A percentile compares a stretch with the other conserved stretches of the same genome.
Evolutionary conservation across 306 rosid species (phyloP).

Genomic region (Ormosia semicastrata): DNA sequence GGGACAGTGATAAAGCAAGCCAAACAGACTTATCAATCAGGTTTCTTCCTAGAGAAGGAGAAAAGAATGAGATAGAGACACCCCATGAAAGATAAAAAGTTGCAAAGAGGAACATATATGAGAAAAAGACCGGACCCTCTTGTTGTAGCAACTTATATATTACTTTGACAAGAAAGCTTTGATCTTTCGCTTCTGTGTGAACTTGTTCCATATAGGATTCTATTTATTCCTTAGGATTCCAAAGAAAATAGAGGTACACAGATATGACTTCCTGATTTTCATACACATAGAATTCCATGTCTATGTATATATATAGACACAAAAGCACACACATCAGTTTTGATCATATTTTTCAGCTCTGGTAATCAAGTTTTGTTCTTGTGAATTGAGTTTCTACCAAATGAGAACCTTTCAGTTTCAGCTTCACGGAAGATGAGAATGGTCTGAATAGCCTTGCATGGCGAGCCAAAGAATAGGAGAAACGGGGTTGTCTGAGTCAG

Average conservation of each 20-base stretch:
- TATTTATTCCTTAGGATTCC: constrained; percentile 25
- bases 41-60: constrained; percentile 54
- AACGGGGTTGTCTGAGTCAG: constrained; percentile 76
- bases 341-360: constrained; percentile 29
- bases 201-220: constrained; percentile 37
- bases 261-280: constrained; percentile 18
- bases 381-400: constrained; percentile 22
- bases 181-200: constrained; percentile 40
- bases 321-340: constrained; percentile 8
- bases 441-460: constrained; percentile 62
- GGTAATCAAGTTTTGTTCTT: constrained; percentile 19
- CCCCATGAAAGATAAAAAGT: constrained; percentile 35
- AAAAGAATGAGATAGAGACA: constrained; percentile 43
- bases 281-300: not conserved
- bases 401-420: constrained; percentile 38
- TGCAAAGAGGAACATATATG: constrained; percentile 34
- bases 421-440: constrained; percentile 45
- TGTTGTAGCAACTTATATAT: constrained; percentile 31
- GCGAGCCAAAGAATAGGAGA: constrained; percentile 73
- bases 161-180: constrained; percentile 60
- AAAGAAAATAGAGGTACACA: constrained; percentile 40
- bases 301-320: not conserved
- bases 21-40: constrained; percentile 38
- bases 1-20: constrained; percentile 37
- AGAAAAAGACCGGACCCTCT: constrained; percentile 55